These are phyloP conservation scores for Chytriomyces sp. DNA, from an alignment of 192 early-diverging fungal genomes.

Conservation along the genomic window DNA sequence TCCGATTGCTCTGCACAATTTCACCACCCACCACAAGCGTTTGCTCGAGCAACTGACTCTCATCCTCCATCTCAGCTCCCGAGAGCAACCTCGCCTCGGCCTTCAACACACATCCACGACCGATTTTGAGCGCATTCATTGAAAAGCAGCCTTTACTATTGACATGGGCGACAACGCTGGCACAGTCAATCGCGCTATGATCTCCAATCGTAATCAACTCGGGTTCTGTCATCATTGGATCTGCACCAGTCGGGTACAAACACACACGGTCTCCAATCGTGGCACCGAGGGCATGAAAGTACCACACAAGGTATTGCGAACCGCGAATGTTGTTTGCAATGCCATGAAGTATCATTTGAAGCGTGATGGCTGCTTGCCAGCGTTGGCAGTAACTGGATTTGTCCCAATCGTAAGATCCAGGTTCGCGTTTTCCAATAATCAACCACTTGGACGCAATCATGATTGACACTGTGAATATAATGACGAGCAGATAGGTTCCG, in stretches of 20 bases:
- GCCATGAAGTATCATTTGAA: constrained; percentile 38
- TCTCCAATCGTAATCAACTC: constrained; percentile 52
- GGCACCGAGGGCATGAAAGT: constrained; percentile 51
- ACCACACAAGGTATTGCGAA: constrained; percentile 43
- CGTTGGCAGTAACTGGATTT: constrained; percentile 50
- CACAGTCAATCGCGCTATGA: constrained; percentile 45
- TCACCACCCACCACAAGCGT: constrained; percentile 50
- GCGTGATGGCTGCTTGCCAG: constrained; percentile 52
- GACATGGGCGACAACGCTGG: constrained; percentile 50
- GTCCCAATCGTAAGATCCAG: constrained; percentile 54
- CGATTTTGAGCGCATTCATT: constrained; percentile 48
- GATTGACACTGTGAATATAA: not conserved
- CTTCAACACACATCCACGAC: constrained; percentile 41
- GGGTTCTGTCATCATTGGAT: constrained; percentile 60
- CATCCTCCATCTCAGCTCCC: constrained; percentile 37
- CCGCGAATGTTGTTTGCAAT: constrained; percentile 45
- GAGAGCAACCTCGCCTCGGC: constrained; percentile 48
- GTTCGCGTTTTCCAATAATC: constrained; percentile 47
- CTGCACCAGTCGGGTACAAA: constrained; percentile 50
- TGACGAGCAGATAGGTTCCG: not conserved
- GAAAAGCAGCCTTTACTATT: constrained; percentile 51
- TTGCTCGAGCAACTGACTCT: constrained; percentile 39
- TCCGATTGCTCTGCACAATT: constrained; percentile 23
- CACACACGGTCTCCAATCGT: constrained; percentile 50
- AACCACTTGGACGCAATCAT: constrained; percentile 45